These are phyloP conservation scores for Nitzschia sp. DNA, from an alignment of 108 stramenopile genomes.

Conservation along the genomic window DNA sequence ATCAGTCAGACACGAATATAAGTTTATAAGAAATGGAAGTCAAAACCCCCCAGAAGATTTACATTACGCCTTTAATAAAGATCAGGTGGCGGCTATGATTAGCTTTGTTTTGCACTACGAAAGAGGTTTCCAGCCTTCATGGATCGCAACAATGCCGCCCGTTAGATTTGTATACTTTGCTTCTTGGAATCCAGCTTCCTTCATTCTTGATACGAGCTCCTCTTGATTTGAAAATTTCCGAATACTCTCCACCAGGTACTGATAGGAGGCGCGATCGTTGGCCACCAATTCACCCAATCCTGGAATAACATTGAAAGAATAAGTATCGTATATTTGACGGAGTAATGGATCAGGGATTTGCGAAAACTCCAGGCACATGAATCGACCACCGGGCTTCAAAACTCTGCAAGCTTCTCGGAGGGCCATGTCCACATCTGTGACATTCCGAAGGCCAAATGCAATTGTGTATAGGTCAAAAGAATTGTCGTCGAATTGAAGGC, in stretches of 20 bases:
- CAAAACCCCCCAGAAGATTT: too few species aligned
- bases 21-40: too few species aligned
- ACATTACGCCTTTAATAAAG: too few species aligned
- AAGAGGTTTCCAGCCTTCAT: conserved; percentile 84
- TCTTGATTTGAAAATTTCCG: conserved; percentile 94
- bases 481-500: conserved; percentile 85
- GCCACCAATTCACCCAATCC: conserved; percentile 89
- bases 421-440: conserved; percentile 92
- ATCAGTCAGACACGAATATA: too few species aligned
- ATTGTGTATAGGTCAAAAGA: conserved; percentile 98
- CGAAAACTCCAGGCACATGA: conserved; percentile 97
- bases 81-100: too few species aligned
- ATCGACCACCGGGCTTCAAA: conserved; percentile 95
- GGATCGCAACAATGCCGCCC: conserved; percentile 93
- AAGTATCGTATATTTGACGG: conserved; percentile 82
- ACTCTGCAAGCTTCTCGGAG: conserved; percentile 86
- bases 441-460: conserved; percentile 98
- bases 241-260: conserved; percentile 99
- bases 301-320: conserved; percentile 95
- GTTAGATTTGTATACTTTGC: conserved; percentile 88
- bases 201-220: conserved; percentile 79
- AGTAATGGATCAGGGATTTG: conserved; percentile 76
- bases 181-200: conserved; percentile 75
- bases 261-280: conserved; percentile 94
- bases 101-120: not conserved